Base-by-base conservation (phyloP, 1,284 basidiomycete genomes). In the Marasmius fiardii region DNA sequence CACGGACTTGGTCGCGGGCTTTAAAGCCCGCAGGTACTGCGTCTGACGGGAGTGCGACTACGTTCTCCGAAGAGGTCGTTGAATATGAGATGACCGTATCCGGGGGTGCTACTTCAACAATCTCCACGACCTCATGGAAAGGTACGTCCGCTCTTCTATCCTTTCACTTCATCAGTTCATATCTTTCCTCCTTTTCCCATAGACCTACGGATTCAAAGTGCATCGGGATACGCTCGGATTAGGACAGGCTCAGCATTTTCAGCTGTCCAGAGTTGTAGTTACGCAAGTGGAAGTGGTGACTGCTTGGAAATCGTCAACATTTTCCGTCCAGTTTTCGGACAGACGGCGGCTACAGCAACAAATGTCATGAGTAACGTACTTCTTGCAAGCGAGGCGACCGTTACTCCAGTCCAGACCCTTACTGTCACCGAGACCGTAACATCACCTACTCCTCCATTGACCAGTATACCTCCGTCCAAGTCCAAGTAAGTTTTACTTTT, bases 141-240 rank as follows among this genome's bases (percentile, higher is more conserved):
- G 52, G 56, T 58, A 43, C 8, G 57, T n/a, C 8, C 18, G 8
- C 23, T 11, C 14, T 8, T 47, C 20, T 18, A 26, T 20, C 53
- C 14, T 31, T 16, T n/a, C 23, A n/a, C 34, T 10, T 16, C 18
- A 12, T 33, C 33, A 23, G 21, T 21, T 14, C 12, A 23, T 20
- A 37, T 41, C 12, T 49, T 35, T 1, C 28, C 34, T 21, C 14
- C 33, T 26, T 28, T 5, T 24, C 37, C 24, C 37, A 28, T 16
- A 57, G 55, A 26, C 37, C n/a, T 24, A 21, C 39, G 47, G 23
- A 37, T 57, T 26, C 34, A 53, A 53, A 47, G 53, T 20, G 41
- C 50, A n/a, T 50, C 53, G 14, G 51, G n/a, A 50, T 55, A 58
- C 33, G 53, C 41, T 37, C 34, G 50, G 18, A n/a, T 39, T 11